phyloP scores from a whole-genome alignment of 2,329 filamentous ascomycete genomes.

The Colletotrichum sp. region DNA sequence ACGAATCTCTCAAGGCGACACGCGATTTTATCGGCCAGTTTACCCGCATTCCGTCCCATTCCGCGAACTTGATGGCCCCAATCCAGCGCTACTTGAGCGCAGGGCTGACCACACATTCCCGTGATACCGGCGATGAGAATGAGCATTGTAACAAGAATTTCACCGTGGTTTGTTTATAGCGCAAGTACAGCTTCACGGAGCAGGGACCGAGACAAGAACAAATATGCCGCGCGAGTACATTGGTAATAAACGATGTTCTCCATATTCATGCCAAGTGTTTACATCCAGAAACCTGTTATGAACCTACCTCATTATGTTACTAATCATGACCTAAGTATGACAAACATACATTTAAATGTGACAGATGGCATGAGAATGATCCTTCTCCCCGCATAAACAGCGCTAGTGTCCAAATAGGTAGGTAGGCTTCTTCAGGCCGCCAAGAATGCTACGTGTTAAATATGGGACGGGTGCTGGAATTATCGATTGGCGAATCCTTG shows the following conservation, averaged over 20 bases:
- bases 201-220: neutral
- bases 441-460: too few relatives aligned
- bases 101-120: neutral
- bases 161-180: neutral
- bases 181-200: neutral
- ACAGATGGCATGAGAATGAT: too few relatives aligned
- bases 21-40: neutral
- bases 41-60: neutral
- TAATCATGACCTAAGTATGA: neutral
- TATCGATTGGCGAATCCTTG: too few relatives aligned
- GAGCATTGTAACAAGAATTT: neutral
- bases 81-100: neutral
- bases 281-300: neutral
- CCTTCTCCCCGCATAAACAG: too few relatives aligned
- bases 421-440: too few relatives aligned
- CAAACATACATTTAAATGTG: neutral
- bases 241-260: neutral
- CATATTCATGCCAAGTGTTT: neutral
- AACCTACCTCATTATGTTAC: neutral
- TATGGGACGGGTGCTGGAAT: too few relatives aligned
- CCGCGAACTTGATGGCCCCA: neutral
- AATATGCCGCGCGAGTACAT: neutral
- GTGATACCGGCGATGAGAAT: neutral
- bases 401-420: too few relatives aligned
- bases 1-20: neutral